These are phyloP conservation scores for Pseudocercospora fijiensis DNA, from an alignment of 2,329 filamentous ascomycete species.

Conservation along the genomic window DNA sequence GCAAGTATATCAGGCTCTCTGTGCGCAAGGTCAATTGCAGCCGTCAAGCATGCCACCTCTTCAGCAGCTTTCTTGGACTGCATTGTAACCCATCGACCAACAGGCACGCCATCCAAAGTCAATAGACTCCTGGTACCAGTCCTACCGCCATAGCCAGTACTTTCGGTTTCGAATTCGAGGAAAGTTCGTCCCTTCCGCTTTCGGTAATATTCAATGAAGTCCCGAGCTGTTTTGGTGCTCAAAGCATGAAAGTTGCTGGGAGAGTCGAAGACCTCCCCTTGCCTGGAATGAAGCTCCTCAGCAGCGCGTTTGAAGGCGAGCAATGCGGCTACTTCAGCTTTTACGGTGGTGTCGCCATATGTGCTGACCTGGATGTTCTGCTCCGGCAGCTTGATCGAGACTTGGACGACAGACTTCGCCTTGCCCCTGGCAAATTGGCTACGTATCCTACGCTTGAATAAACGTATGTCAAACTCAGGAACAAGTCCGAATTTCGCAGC, in stretches of 20 bases:
- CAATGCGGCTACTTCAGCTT: constrained; percentile 41
- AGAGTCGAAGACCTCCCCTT: background rate
- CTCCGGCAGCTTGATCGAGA: constrained; percentile 38
- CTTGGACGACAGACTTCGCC: constrained; percentile 4
- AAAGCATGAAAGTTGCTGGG: constrained; percentile 30
- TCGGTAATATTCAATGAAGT: constrained; percentile 42
- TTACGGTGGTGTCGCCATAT: constrained; percentile 28
- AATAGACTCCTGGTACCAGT: constrained; percentile 29
- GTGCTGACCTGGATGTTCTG: constrained; percentile 39
- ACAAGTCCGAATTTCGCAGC: constrained; percentile 42
- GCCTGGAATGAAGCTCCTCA: constrained; percentile 30
- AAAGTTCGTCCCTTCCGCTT: constrained; percentile 14
- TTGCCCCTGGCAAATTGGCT: constrained; percentile 2
- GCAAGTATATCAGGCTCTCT: constrained; percentile 36
- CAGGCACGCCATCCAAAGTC: constrained; percentile 32
- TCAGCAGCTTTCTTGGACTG: constrained; percentile 40
- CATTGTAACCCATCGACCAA: constrained; percentile 36
- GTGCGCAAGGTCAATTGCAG: constrained; percentile 40
- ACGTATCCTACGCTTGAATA: constrained; percentile 6
- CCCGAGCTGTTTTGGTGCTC: constrained; percentile 40
- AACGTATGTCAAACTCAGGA: constrained; percentile 30
- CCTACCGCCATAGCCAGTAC: background rate
- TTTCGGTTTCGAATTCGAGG: constrained; percentile 29
- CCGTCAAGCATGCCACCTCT: constrained; percentile 39
- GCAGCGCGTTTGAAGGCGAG: constrained; percentile 43